Percentiles rank a stretch among this genome's conserved stretches.
phyloP scores from a whole-genome alignment of 2,329 filamentous ascomycete species.

The Botryosphaeria dothidea region DNA sequence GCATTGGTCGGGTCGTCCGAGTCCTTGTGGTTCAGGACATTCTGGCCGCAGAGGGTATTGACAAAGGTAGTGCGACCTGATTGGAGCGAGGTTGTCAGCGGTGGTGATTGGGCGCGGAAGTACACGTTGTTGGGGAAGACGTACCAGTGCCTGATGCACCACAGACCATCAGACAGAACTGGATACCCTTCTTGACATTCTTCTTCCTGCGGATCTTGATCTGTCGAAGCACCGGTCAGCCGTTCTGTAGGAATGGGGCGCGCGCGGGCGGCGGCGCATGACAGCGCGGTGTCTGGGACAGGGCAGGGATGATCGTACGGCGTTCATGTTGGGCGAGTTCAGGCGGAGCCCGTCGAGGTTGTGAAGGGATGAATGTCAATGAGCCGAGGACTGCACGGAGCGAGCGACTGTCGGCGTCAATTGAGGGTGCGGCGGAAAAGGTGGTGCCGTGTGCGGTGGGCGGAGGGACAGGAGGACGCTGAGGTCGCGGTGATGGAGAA shows the following conservation, averaged over 20 bases:
- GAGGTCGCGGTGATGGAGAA: constrained; percentile 19
- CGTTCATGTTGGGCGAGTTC: constrained; percentile 24
- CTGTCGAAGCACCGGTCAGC: constrained; percentile 45
- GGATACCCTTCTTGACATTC: constrained; percentile 99
- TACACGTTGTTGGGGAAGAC: constrained; percentile 32
- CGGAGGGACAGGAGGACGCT: constrained; percentile 15
- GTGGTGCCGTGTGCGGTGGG: not conserved
- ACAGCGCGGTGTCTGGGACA: constrained; percentile 2
- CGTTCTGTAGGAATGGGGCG: not conserved
- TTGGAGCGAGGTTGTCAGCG: constrained; percentile 20
- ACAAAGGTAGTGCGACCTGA: constrained; percentile 96
- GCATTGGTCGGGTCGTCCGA: constrained; percentile 85
- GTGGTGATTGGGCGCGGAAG: not conserved
- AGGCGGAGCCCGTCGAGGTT: constrained; percentile 17
- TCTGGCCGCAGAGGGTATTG: constrained; percentile 97
- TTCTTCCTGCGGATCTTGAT: constrained; percentile 99
- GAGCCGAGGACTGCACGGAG: constrained; percentile 20
- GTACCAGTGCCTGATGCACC: constrained; percentile 97
- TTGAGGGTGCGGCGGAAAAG: constrained; percentile 11
- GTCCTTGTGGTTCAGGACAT: constrained; percentile 88
- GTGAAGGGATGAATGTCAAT: constrained; percentile 16
- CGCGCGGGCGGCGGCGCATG: constrained; percentile 25
- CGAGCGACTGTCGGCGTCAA: constrained; percentile 19
- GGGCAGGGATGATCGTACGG: constrained; percentile 21
- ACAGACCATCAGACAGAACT: constrained; percentile 99